phyloP scores from a whole-genome alignment of 2,329 filamentous ascomycete species.

The Lachnellula cervina region DNA sequence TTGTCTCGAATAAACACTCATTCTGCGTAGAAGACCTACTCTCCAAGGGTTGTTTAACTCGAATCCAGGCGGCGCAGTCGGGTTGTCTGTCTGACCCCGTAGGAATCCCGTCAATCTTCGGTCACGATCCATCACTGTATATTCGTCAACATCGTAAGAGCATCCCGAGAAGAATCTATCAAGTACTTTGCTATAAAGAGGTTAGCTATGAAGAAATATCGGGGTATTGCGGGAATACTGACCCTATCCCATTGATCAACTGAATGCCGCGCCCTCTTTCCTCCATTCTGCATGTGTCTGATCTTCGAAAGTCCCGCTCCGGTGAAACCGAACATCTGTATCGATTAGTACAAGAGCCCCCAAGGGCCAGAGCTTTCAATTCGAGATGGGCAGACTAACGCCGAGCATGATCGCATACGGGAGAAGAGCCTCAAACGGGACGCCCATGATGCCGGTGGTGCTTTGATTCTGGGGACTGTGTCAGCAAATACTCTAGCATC shows the following conservation, averaged over 20 bases:
- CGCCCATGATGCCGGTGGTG: slow-evolving; percentile 33
- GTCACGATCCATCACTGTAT: slow-evolving; percentile 39
- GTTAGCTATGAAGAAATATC: slow-evolving; percentile 20
- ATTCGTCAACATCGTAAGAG: slow-evolving; percentile 13
- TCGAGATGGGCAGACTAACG: slow-evolving; percentile 26
- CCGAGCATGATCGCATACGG: slow-evolving; percentile 38
- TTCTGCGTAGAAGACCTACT: slow-evolving; percentile 27
- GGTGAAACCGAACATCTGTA: slow-evolving; percentile 38
- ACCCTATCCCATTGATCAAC: slow-evolving; percentile 39
- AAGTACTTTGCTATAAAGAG: slow-evolving; percentile 32
- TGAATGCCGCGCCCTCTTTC: slow-evolving; percentile 36
- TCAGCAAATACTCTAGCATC: slow-evolving; percentile 6
- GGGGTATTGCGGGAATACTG: slow-evolving; percentile 12
- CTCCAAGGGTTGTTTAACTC: slow-evolving; percentile 40
- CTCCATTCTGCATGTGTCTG: slow-evolving; percentile 36
- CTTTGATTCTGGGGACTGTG: slow-evolving; percentile 15
- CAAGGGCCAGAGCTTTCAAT: background rate
- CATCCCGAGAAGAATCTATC: background rate
- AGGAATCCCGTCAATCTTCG: slow-evolving; percentile 36
- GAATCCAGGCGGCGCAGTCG: slow-evolving; percentile 35
- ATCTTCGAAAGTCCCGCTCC: slow-evolving; percentile 36
- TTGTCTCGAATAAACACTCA: background rate
- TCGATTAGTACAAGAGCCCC: slow-evolving; percentile 15
- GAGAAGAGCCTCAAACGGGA: slow-evolving; percentile 39
- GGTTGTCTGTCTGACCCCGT: slow-evolving; percentile 36